Percentiles rank a stretch among this genome's conserved stretches.
Conservation (phyloP, 148 eudicot species). For the Rhododendron mucronatum region DNA sequence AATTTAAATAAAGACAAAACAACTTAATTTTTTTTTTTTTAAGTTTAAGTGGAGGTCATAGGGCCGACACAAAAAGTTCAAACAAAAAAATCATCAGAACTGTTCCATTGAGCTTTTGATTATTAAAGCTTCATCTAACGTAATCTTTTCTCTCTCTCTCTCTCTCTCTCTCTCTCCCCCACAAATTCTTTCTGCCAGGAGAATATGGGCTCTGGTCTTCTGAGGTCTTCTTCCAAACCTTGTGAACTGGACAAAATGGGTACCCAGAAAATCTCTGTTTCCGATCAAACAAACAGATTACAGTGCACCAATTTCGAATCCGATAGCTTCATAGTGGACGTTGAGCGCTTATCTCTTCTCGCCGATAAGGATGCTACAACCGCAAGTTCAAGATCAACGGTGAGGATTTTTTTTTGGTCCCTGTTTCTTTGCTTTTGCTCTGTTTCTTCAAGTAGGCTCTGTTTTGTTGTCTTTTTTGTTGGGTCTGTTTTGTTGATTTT, state of each 20-base stretch:
- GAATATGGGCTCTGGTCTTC: slow-evolving; percentile 17
- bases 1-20: too few relatives aligned
- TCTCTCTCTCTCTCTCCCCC: slow-evolving; percentile 6
- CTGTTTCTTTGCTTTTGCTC: background rate
- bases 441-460: background rate
- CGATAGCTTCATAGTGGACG: slow-evolving; percentile 60
- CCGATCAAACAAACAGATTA: slow-evolving; percentile 32
- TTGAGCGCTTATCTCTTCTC: slow-evolving; percentile 50
- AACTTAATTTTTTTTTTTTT: too few relatives aligned
- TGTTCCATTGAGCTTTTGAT: slow-evolving; percentile 17
- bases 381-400: slow-evolving; percentile 53
- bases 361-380: slow-evolving; percentile 33
- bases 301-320: slow-evolving; percentile 21
- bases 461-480: background rate
- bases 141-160: background rate
- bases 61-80: background rate
- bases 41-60: too few relatives aligned
- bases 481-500: background rate
- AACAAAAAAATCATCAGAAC: background rate
- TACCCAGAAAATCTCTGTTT: slow-evolving; percentile 24
- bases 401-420: slow-evolving; percentile 22
- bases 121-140: background rate
- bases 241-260: slow-evolving; percentile 19
- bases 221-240: slow-evolving; percentile 8
- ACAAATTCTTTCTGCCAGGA: slow-evolving; percentile 11